Evolutionary conservation across 179 eudicot species (phyloP).

Genomic region (Spinacia oleracea): DNA sequence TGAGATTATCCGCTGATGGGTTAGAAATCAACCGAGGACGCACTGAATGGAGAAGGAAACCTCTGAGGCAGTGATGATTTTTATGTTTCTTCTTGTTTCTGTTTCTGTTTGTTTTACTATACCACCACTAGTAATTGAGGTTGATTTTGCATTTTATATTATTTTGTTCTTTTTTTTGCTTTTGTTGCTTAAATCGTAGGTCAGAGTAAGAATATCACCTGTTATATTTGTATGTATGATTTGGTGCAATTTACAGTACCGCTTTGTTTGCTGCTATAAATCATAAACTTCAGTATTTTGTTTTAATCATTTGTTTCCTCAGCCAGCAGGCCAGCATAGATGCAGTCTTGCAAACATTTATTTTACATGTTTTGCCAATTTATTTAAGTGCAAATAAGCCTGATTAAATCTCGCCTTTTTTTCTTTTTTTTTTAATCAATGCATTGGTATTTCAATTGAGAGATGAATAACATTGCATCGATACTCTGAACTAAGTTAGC

Average conservation of each 20-base stretch:
- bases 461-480: too few species aligned
- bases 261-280: neutral
- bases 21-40: slow-evolving; percentile 84
- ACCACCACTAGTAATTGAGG: neutral
- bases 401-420: too few species aligned
- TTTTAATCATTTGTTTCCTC: neutral
- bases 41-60: slow-evolving; percentile 86
- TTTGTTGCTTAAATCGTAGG: neutral
- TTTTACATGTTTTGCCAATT: too few species aligned
- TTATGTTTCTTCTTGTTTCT: neutral
- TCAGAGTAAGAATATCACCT: slow-evolving; percentile 9
- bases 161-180: neutral
- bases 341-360: neutral
- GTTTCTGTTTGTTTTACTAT: slow-evolving; percentile 12
- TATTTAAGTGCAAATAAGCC: too few species aligned
- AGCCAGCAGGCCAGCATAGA: neutral
- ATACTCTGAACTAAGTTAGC: too few species aligned
- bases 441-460: too few species aligned
- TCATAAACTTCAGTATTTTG: neutral
- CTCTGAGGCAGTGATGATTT: slow-evolving; percentile 20
- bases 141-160: slow-evolving; percentile 16
- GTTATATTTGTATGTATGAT: slow-evolving; percentile 21
- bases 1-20: slow-evolving; percentile 63
- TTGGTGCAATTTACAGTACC: neutral
- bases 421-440: too few species aligned